Base-by-base conservation (phyloP, 2,329 filamentous ascomycete genomes). In the Cercospora sp. region DNA sequence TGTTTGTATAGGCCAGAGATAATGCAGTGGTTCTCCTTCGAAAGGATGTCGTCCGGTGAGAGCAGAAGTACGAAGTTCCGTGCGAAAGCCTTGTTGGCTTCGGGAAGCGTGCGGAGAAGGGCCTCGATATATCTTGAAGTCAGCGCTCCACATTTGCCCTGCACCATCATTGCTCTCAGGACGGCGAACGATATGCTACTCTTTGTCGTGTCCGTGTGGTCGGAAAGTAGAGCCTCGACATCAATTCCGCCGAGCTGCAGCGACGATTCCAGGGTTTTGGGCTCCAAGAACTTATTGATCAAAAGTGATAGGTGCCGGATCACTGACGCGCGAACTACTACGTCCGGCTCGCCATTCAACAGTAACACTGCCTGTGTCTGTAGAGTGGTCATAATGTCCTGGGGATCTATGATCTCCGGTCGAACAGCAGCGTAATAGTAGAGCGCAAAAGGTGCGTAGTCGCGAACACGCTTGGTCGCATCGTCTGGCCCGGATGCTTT, bases 1-100 rank as follows among this genome's bases (percentile, higher is more conserved):
- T 91, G 89, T 74, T 88, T 89, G 71, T 87, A 85, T 2, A 91
- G 81, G 3, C 88, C 82, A 3, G 88, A 86, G 42, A 90, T 84
- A 18, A 84, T 83, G 68, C 88, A 89, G 69, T 87, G 84, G 72
- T 90, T 90, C 42, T 83, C 79, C 68, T 86, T 84, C 12, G 83
- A 87, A 40, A 91, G 79, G 23, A 90, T 80, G 69, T 89, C 86
- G 71, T 90, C 87, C 2, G 87, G 83, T 28, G 86, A 81, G 5
- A 90, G 82, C 3, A 91, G 82, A 8, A 85, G 85, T 13, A 83
- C 78, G 73, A 91, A 90, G 28, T 86, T 84, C 59, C 84, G 83
- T 1, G 88, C 86, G 40, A 86, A 82, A 12, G 79, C 81, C 48
- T 78, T 79, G 53, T 73, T 67, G n/a, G 79, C 74, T 69, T 84